Percentiles rank a stretch among this genome's conserved stretches.
These are phyloP conservation scores for Rhododendron mucronatum DNA, from an alignment of 148 eudicot species.

Conservation along the genomic window DNA sequence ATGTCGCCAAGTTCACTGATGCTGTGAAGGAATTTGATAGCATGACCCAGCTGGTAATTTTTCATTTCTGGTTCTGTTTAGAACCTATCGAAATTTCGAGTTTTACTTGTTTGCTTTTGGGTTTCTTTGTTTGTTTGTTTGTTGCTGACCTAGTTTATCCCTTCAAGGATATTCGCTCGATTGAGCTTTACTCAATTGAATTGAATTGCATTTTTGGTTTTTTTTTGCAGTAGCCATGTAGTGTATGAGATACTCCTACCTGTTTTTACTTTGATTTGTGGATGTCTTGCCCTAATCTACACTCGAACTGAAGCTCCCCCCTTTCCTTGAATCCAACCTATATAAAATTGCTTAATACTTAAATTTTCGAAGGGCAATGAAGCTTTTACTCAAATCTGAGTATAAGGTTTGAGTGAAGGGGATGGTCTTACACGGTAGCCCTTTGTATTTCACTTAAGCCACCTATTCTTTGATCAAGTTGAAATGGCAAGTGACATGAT, in stretches of 20 bases:
- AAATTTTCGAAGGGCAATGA: background rate
- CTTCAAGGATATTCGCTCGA: background rate
- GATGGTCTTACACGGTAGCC: background rate
- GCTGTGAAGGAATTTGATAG: conserved; percentile 52
- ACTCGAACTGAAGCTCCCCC: background rate
- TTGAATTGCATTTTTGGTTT: background rate
- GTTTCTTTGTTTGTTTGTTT: background rate
- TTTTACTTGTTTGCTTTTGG: background rate
- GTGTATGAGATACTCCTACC: background rate
- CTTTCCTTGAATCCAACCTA: background rate
- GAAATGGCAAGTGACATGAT: background rate
- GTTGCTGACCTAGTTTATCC: background rate
- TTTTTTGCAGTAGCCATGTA: background rate
- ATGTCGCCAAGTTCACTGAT: conserved; percentile 41
- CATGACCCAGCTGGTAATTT: conserved; percentile 53
- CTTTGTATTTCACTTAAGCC: background rate
- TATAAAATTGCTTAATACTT: background rate
- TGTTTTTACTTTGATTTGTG: background rate
- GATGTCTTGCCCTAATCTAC: background rate
- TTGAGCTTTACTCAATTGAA: background rate
- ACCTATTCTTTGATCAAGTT: background rate
- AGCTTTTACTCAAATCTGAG: background rate
- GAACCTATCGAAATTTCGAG: background rate
- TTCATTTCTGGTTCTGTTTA: background rate
- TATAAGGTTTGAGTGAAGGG: background rate